Percentiles rank a stretch among this genome's conserved stretches.
Conservation (phyloP, 1,284 basidiomycete species). For the Termitomyces sp. region DNA sequence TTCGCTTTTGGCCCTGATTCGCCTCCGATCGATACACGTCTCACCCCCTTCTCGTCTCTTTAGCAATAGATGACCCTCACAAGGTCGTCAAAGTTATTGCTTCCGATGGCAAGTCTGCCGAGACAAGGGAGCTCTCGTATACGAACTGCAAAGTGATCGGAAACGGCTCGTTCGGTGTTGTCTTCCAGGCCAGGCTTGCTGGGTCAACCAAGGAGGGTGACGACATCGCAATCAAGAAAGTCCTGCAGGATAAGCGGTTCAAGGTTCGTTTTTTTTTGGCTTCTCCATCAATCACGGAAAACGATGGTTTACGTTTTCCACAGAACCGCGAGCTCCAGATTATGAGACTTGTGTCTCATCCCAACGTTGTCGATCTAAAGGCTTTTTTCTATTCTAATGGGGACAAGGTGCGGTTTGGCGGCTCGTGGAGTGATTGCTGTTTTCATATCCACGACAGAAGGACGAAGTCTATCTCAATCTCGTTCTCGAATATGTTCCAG, state of each 20-base stretch:
- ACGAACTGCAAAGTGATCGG: slow-evolving; percentile 98
- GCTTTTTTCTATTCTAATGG: slow-evolving; percentile 99
- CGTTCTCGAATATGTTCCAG: slow-evolving; percentile 98
- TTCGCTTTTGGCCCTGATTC: slow-evolving; percentile 24
- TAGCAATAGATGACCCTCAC: slow-evolving; percentile 89
- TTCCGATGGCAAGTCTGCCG: slow-evolving; percentile 90
- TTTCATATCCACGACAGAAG: slow-evolving; percentile 56
- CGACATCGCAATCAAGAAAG: slow-evolving; percentile 99
- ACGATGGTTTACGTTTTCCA: background rate
- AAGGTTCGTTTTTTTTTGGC: slow-evolving; percentile 69
- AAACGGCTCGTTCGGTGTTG: slow-evolving; percentile 98
- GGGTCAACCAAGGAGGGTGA: slow-evolving; percentile 59
- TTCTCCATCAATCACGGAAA: slow-evolving; percentile 15
- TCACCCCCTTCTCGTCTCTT: slow-evolving; percentile 17
- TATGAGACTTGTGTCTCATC: slow-evolving; percentile 96
- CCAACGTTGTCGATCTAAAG: slow-evolving; percentile 96
- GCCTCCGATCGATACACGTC: slow-evolving; percentile 30
- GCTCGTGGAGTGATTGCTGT: slow-evolving; percentile 13
- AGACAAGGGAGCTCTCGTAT: slow-evolving; percentile 86
- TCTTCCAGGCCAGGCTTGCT: slow-evolving; percentile 84
- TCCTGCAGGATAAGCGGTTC: slow-evolving; percentile 99
- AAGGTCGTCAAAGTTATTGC: slow-evolving; percentile 94
- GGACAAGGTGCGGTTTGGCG: slow-evolving; percentile 72
- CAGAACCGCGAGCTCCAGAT: slow-evolving; percentile 99
- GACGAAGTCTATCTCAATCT: slow-evolving; percentile 99